Evolutionary conservation across 495 filamentous ascomycete genomes (phyloP).

Genomic region (Ramalina peruviana): DNA sequence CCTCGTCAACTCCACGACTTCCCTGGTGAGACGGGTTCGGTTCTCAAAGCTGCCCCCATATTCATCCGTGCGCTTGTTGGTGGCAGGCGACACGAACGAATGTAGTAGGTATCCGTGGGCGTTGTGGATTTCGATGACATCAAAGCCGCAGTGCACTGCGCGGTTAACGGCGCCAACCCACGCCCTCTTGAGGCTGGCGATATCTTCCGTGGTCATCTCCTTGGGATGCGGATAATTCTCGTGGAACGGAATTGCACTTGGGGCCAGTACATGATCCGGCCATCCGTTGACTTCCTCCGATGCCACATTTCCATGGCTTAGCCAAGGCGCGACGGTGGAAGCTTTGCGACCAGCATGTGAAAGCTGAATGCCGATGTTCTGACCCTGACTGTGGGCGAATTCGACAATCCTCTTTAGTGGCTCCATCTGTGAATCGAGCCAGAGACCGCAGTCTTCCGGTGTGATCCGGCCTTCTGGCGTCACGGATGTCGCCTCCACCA

Average conservation of each 20-base stretch:
- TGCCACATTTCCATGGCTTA: conserved; percentile 34
- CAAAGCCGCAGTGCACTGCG: conserved; percentile 41
- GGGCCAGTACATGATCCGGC: conserved; percentile 43
- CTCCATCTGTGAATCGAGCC: conserved; percentile 59
- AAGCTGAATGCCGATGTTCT: conserved; percentile 62
- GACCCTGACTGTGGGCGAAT: conserved; percentile 54
- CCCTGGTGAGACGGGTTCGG: conserved; percentile 38
- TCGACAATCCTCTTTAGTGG: conserved; percentile 47
- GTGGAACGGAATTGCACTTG: conserved; percentile 40
- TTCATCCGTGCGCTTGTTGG: conserved; percentile 47
- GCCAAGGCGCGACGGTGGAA: conserved; percentile 52
- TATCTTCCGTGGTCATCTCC: conserved; percentile 42
- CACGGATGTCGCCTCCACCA: conserved; percentile 64
- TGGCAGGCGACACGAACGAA: conserved; percentile 46
- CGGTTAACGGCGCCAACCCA: conserved; percentile 41
- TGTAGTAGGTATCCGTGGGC: conserved; percentile 54
- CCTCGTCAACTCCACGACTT: conserved; percentile 36
- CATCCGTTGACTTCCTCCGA: conserved; percentile 44
- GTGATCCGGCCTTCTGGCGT: conserved; percentile 63
- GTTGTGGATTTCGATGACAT: conserved; percentile 45
- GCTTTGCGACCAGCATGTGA: conserved; percentile 70
- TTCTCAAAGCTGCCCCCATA: conserved; percentile 51
- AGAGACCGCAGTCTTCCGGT: conserved; percentile 56
- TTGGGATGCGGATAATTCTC: conserved; percentile 36
- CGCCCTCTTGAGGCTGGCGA: conserved; percentile 39